Evolutionary conservation across 331 rosid species (phyloP), one percentile per base, ranked within the genome.

Genomic region (Quercus tomentella): DNA sequence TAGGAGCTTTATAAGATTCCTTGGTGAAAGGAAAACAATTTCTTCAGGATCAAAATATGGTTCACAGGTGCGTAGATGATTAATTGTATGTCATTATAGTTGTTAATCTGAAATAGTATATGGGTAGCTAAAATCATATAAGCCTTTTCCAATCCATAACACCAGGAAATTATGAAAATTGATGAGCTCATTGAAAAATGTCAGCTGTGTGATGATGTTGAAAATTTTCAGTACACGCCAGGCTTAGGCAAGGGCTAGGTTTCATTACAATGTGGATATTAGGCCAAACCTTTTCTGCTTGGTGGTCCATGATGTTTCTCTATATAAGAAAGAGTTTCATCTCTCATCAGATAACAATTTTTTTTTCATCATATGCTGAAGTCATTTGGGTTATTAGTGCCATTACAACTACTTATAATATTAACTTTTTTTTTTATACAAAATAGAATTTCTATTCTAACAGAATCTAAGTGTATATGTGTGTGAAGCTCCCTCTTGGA

Each of bases 1-100:
- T 62, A 95, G 99, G 99, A 87, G 91, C 82, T 95, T 95, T 84
- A 62, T 95, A 84, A 90, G 91, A 79, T 87, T 84, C 77, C 92
- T 95, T 60, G 94, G 97, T 75, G 99, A 90, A 79, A 93, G 84
- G 82, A 93, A 82, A 84, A 45, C 80, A 12, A 78, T 75, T 68
- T 89, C 99, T 33, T 81, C 96, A 16, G 94, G 92, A 76, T 83
- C 97, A 76, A 91, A 66, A 74, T 88, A 89, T 76, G 96, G 96
- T 78, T 87, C 97, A 41, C 94, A 95, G 98, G 99, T 89, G 83
- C 17, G 56, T 65, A 68, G 52, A 68, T 56, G 84, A 60, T 43
- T 63, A 54, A 75, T 66, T 61, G 26, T 60, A 4, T 54, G 56
- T 22, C 63, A 55, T 74, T 28, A 56, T 78, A 61, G 18, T 55